A percentile compares a stretch with the other conserved stretches of the same genome.
phyloP scores from a whole-genome alignment of 306 rosid genomes.

The Oemleria cerasiformis region DNA sequence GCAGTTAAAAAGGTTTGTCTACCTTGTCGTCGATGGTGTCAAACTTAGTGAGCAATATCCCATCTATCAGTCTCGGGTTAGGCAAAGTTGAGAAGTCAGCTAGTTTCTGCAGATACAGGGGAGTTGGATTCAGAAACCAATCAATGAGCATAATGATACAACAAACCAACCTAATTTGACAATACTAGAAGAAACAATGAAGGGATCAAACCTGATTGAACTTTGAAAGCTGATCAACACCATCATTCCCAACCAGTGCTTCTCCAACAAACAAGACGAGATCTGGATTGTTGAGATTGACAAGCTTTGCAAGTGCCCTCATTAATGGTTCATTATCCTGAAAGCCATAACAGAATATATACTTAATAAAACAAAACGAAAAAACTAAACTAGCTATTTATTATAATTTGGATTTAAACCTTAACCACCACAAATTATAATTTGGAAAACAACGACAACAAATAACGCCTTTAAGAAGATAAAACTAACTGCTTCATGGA shows the following conservation, averaged over 20 bases:
- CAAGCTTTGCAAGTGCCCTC: slow-evolving; percentile 96
- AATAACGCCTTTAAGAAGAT: too few species aligned
- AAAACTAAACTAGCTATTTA: neutral
- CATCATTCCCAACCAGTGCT: slow-evolving; percentile 97
- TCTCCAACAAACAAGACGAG: slow-evolving; percentile 96
- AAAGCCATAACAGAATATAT: slow-evolving; percentile 9
- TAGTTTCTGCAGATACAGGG: slow-evolving; percentile 61
- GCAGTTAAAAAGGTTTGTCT: neutral
- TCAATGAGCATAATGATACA: neutral
- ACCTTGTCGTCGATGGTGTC: slow-evolving; percentile 98
- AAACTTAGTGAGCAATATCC: slow-evolving; percentile 94
- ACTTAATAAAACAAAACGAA: neutral
- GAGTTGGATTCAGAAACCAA: slow-evolving; percentile 9
- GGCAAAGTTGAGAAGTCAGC: slow-evolving; percentile 77
- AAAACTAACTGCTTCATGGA: too few species aligned
- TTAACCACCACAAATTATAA: too few species aligned
- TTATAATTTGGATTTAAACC: too few species aligned
- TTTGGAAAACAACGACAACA: too few species aligned
- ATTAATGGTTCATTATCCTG: slow-evolving; percentile 97
- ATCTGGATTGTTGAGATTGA: slow-evolving; percentile 88
- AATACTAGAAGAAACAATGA: neutral
- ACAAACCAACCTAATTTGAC: neutral
- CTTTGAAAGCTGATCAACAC: slow-evolving; percentile 97
- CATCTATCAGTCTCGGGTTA: slow-evolving; percentile 76
- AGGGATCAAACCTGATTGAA: slow-evolving; percentile 72